Conservation (phyloP, 306 rosid genomes). For the Sesbania bispinosa region DNA sequence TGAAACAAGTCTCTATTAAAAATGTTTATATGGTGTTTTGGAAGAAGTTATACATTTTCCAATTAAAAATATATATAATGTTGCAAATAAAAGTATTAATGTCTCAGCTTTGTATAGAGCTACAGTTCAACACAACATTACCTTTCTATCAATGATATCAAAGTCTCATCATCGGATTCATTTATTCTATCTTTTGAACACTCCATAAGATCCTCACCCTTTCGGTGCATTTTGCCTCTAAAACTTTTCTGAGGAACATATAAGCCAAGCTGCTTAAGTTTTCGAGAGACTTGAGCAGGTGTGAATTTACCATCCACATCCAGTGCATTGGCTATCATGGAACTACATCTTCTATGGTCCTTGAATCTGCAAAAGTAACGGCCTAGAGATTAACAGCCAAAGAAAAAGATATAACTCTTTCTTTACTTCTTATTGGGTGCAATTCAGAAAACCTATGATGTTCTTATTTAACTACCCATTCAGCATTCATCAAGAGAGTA, state of each 20-base stretch:
- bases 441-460: neutral
- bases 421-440: neutral
- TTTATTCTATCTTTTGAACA: conserved; percentile 25
- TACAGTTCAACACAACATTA: conserved; percentile 22
- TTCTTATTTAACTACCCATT: neutral
- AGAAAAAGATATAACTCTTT: neutral
- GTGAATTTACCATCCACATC: conserved; percentile 59
- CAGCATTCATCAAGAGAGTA: neutral
- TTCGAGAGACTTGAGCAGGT: conserved; percentile 70
- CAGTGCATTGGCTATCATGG: conserved; percentile 84
- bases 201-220: conserved; percentile 41
- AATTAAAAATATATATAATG: neutral
- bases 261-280: conserved; percentile 89
- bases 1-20: neutral
- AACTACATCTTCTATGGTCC: conserved; percentile 75
- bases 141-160: conserved; percentile 64
- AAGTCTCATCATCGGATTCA: conserved; percentile 68
- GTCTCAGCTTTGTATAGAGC: neutral
- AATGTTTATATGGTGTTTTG: neutral
- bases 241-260: conserved; percentile 47
- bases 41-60: neutral
- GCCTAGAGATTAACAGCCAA: conserved; percentile 6
- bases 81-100: neutral
- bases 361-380: conserved; percentile 57
- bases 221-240: conserved; percentile 25